These are phyloP conservation scores for Lentinus brumalis DNA, from an alignment of 768 basidiomycete genomes.

Conservation along the genomic window DNA sequence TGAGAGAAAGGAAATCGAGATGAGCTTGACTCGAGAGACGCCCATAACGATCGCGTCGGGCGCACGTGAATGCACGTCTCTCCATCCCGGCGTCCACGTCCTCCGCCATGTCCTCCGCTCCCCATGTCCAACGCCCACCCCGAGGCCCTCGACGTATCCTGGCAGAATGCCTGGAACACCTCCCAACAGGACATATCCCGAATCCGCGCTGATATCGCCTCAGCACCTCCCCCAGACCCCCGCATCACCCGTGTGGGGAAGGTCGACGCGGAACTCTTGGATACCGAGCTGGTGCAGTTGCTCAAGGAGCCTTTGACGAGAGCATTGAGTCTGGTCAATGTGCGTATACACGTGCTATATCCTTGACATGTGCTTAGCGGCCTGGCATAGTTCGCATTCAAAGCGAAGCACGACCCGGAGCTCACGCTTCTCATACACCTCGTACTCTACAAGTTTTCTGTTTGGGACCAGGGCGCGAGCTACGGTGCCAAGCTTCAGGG, in stretches of 20 bases:
- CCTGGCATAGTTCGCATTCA: slow-evolving; percentile 51
- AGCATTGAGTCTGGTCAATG: slow-evolving; percentile 68
- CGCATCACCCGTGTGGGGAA: slow-evolving; percentile 84
- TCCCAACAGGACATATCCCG: slow-evolving; percentile 57
- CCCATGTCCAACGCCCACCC: slow-evolving; percentile 21
- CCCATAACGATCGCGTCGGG: slow-evolving; percentile 14
- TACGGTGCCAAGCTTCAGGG: slow-evolving; percentile 87
- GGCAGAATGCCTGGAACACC: slow-evolving; percentile 67
- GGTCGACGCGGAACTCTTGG: slow-evolving; percentile 88
- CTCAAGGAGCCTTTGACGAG: slow-evolving; percentile 81
- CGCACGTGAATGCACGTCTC: slow-evolving; percentile 18
- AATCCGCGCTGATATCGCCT: slow-evolving; percentile 44
- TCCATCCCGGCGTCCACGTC: slow-evolving; percentile 9
- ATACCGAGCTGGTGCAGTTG: slow-evolving; percentile 81
- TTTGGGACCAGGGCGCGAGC: slow-evolving; percentile 79
- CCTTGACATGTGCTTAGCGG: background rate
- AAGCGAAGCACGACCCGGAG: slow-evolving; percentile 72
- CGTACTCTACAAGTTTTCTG: slow-evolving; percentile 76
- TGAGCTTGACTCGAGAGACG: slow-evolving; percentile 22
- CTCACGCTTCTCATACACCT: slow-evolving; percentile 69
- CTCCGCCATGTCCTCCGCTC: slow-evolving; percentile 9
- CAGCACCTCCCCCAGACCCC: slow-evolving; percentile 33
- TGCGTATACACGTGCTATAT: slow-evolving; percentile 37
- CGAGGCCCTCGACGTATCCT: slow-evolving; percentile 28
- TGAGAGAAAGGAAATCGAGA: slow-evolving; percentile 16